phyloP scores from a whole-genome alignment of 1,284 basidiomycete species.

The Naganishia sp. region DNA sequence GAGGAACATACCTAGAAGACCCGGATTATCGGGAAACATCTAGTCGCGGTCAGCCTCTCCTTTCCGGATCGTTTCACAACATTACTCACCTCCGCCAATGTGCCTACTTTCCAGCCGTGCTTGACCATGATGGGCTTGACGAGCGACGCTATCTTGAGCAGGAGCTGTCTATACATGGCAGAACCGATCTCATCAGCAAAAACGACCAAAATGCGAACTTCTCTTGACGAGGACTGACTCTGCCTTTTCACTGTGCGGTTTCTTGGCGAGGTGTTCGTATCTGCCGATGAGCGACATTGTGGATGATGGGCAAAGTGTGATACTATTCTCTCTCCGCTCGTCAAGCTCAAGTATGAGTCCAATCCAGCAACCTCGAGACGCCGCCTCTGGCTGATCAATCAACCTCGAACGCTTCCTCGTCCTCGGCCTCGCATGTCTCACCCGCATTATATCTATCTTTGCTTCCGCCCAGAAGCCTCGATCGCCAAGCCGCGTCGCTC shows the following conservation, averaged over 20 bases:
- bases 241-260: conserved; percentile 49
- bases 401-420: not conserved
- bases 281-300: conserved; percentile 40
- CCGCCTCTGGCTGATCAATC: conserved; percentile 9
- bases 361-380: not conserved
- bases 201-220: not conserved
- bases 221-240: conserved; percentile 39
- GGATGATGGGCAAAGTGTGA: too few relatives aligned
- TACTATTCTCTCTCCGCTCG: too few relatives aligned
- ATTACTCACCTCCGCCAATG: conserved; percentile 64
- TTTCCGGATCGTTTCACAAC: too few relatives aligned
- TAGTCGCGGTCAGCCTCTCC: conserved; percentile 32
- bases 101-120: conserved; percentile 74
- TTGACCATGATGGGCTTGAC: conserved; percentile 89
- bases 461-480: not conserved
- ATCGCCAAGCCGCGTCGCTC: too few relatives aligned
- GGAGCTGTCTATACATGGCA: conserved; percentile 50
- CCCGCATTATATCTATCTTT: not conserved
- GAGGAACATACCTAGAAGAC: conserved; percentile 65
- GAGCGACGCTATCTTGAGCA: conserved; percentile 73
- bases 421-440: conserved; percentile 1
- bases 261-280: conserved; percentile 51
- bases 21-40: conserved; percentile 75
- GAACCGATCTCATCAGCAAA: too few relatives aligned
- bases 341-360: not conserved